Conservation (phyloP, 2,329 filamentous ascomycete species). For the Exophiala spinifera region DNA sequence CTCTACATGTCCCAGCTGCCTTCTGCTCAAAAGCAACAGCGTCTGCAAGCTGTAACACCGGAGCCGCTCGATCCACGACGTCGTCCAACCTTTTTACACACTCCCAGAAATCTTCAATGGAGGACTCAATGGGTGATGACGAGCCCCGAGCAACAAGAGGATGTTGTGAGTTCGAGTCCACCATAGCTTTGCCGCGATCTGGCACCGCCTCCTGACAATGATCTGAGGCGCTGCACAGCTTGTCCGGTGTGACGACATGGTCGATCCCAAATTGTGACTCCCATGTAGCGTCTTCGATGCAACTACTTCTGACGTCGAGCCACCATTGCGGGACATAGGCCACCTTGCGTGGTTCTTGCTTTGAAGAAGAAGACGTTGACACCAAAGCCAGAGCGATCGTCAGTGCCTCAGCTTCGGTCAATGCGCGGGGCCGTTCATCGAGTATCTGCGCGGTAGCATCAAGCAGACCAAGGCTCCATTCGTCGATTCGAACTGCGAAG, state of each 20-base stretch:
- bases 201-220: background rate
- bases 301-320: slow-evolving; percentile 1
- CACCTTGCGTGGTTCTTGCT: background rate
- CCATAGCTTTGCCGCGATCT: background rate
- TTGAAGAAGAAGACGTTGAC: background rate
- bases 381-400: background rate
- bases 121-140: background rate
- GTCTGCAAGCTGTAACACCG: too few species aligned
- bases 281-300: slow-evolving; percentile 1
- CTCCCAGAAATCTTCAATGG: background rate
- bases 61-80: too few species aligned
- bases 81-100: background rate
- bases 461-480: background rate
- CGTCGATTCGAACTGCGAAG: background rate
- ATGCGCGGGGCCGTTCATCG: background rate
- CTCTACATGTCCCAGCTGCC: too few species aligned
- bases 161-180: background rate
- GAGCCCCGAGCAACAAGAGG: background rate
- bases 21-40: too few species aligned
- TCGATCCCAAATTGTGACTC: background rate
- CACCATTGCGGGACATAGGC: background rate
- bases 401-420: background rate
- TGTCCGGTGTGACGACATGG: background rate
- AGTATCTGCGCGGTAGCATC: background rate
- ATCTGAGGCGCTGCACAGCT: slow-evolving; percentile 1